Evolutionary conservation across 2,329 filamentous ascomycete species (phyloP).

Genomic region (Geosmithia flava): DNA sequence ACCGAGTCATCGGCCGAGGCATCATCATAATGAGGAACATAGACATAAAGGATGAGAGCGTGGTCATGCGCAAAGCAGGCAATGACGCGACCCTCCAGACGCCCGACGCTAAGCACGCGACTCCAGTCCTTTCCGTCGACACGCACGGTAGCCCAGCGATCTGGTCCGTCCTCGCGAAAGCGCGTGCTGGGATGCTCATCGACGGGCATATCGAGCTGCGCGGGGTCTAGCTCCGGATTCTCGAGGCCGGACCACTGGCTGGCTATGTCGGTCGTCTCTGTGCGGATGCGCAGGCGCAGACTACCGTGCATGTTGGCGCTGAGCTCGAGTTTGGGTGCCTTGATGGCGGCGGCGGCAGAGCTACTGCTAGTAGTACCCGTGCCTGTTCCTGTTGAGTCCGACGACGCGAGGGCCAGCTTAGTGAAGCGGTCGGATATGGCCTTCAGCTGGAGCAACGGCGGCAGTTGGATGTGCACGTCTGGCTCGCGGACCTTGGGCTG

Average conservation of each 20-base stretch:
- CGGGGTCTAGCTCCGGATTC: conserved; percentile 78
- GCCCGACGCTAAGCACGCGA: conserved; percentile 80
- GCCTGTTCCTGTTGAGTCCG: conserved; percentile 21
- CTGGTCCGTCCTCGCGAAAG: conserved; percentile 65
- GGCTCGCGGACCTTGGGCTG: conserved; percentile 85
- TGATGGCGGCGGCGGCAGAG: conserved; percentile 2
- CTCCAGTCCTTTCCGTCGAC: conserved; percentile 95
- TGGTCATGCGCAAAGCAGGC: conserved; percentile 78
- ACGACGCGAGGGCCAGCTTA: conserved; percentile 51
- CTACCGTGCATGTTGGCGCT: conserved; percentile 92
- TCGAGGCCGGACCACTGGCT: conserved; percentile 76
- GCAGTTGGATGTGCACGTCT: conserved; percentile 87
- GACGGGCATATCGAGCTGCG: conserved; percentile 58
- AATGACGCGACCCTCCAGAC: conserved; percentile 82
- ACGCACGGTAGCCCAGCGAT: conserved; percentile 77
- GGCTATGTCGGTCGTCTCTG: conserved; percentile 74
- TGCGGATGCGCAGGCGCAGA: conserved; percentile 65
- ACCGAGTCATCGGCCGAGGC: conserved; percentile 56
- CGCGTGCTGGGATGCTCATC: conserved; percentile 71
- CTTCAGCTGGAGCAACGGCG: conserved; percentile 78
- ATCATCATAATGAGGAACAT: conserved; percentile 60
- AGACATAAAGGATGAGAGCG: conserved; percentile 74
- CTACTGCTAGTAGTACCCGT: background rate
- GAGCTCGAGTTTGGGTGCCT: conserved; percentile 63
- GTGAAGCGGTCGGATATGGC: conserved; percentile 93